Percentiles rank a stretch among this genome's conserved stretches.
Conservation (phyloP, 192 early-diverging fungal genomes). For the Coemansia asiatica region DNA sequence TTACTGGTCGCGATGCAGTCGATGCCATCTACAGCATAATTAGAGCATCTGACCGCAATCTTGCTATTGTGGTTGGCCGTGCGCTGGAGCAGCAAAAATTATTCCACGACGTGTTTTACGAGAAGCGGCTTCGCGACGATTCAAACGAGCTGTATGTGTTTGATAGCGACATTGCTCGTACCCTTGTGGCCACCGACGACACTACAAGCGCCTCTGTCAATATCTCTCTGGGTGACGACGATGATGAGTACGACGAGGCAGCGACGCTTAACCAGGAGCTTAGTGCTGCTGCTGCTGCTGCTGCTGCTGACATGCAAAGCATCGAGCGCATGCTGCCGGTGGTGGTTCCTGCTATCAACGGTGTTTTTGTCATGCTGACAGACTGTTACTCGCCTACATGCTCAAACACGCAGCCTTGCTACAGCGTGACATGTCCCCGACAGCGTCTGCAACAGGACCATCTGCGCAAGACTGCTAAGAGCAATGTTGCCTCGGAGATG, state of each 20-base stretch:
- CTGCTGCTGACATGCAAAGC: not conserved
- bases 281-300: too few species aligned
- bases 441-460: slow-evolving; percentile 56
- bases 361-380: slow-evolving; percentile 86
- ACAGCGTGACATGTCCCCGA: slow-evolving; percentile 85
- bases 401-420: slow-evolving; percentile 75
- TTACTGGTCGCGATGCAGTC: slow-evolving; percentile 87
- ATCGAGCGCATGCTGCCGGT: slow-evolving; percentile 3
- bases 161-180: slow-evolving; percentile 47
- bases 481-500: slow-evolving; percentile 50
- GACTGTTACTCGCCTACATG: slow-evolving; percentile 96
- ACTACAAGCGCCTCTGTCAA: slow-evolving; percentile 3
- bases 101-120: slow-evolving; percentile 90
- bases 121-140: slow-evolving; percentile 84
- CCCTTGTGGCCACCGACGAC: slow-evolving; percentile 18
- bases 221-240: slow-evolving; percentile 17
- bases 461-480: slow-evolving; percentile 52
- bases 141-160: slow-evolving; percentile 82
- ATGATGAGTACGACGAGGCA: slow-evolving; percentile 25
- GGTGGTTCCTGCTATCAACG: slow-evolving; percentile 56
- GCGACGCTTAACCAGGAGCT: slow-evolving; percentile 18
- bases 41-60: slow-evolving; percentile 80
- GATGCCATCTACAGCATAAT: slow-evolving; percentile 80
- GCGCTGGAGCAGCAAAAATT: slow-evolving; percentile 87
- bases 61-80: slow-evolving; percentile 83